A percentile compares a stretch with the other conserved stretches of the same genome.
These are phyloP conservation scores for Ramularia endophylla DNA, from an alignment of 2,329 filamentous ascomycete genomes.

Conservation along the genomic window DNA sequence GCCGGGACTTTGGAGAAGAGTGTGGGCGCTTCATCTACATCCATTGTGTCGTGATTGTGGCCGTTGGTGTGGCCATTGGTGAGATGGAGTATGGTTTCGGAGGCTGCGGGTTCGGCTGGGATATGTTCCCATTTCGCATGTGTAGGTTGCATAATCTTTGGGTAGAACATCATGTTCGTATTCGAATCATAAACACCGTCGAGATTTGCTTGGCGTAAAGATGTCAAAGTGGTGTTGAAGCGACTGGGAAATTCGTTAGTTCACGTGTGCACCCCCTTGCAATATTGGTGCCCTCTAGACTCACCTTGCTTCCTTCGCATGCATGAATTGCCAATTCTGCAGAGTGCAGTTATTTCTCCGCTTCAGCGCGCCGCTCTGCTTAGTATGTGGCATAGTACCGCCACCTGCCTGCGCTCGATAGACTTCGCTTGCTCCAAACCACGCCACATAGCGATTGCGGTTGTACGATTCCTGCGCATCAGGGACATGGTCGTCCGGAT, in stretches of 20 bases:
- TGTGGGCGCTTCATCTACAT: constrained; percentile 11
- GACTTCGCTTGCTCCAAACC: constrained; percentile 93
- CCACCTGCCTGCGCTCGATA: constrained; percentile 65
- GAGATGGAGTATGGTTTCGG: constrained; percentile 20
- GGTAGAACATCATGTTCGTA: constrained; percentile 87
- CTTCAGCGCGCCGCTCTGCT: constrained; percentile 61
- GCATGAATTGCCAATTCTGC: constrained; percentile 94
- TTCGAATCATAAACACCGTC: constrained; percentile 86
- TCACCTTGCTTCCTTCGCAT: constrained; percentile 84
- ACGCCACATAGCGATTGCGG: constrained; percentile 97
- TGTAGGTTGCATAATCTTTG: constrained; percentile 81
- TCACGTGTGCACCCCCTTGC: neutral
- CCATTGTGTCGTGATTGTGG: constrained; percentile 13
- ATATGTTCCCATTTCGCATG: constrained; percentile 77
- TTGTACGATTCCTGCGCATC: constrained; percentile 84
- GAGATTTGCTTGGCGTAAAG: constrained; percentile 62
- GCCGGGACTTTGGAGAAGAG: constrained; percentile 50
- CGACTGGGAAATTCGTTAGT: constrained; percentile 49
- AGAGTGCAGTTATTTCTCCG: constrained; percentile 83
- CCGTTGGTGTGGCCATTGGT: constrained; percentile 20
- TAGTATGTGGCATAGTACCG: constrained; percentile 55
- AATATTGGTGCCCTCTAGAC: too few species aligned
- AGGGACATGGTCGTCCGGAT: constrained; percentile 76
- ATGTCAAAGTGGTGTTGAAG: constrained; percentile 72
- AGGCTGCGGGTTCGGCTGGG: constrained; percentile 31